phyloP scores from a whole-genome alignment of 2,329 filamentous ascomycete species.

The Cadophora sp. region DNA sequence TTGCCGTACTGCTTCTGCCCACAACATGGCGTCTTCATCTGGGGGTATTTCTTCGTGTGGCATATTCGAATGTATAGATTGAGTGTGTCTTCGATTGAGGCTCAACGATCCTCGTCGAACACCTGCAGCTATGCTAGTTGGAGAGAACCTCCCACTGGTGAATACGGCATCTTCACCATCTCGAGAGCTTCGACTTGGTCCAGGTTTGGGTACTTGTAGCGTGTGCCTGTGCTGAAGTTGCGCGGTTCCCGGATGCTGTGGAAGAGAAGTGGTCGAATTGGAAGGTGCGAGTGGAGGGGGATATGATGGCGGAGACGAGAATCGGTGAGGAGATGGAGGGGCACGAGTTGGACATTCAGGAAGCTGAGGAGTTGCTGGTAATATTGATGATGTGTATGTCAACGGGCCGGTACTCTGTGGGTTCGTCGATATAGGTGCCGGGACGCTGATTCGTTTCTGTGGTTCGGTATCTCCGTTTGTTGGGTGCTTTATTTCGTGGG shows the following conservation, averaged over 20 bases:
- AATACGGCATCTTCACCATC: conserved; percentile 74
- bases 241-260: conserved; percentile 56
- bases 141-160: conserved; percentile 84
- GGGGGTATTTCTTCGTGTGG: conserved; percentile 83
- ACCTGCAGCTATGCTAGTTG: conserved; percentile 56
- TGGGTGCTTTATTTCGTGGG: conserved; percentile 30
- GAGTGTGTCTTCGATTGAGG: conserved; percentile 79
- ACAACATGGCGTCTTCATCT: conserved; percentile 89
- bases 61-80: conserved; percentile 84
- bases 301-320: conserved; percentile 69
- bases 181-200: conserved; percentile 71
- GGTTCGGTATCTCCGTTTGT: conserved; percentile 38
- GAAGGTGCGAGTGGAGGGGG: conserved; percentile 56
- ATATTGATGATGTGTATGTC: conserved; percentile 41
- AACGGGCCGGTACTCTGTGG: conserved; percentile 43
- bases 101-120: conserved; percentile 82
- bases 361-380: conserved; percentile 38
- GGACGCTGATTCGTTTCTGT: conserved; percentile 32
- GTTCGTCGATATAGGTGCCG: conserved; percentile 38
- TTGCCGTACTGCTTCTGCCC: conserved; percentile 91
- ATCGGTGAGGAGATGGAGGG: conserved; percentile 56
- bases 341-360: conserved; percentile 38
- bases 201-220: conserved; percentile 79
- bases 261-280: conserved; percentile 41
- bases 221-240: conserved; percentile 84